phyloP scores from a whole-genome alignment of 2,329 filamentous ascomycete species.

The Didymella pomorum region DNA sequence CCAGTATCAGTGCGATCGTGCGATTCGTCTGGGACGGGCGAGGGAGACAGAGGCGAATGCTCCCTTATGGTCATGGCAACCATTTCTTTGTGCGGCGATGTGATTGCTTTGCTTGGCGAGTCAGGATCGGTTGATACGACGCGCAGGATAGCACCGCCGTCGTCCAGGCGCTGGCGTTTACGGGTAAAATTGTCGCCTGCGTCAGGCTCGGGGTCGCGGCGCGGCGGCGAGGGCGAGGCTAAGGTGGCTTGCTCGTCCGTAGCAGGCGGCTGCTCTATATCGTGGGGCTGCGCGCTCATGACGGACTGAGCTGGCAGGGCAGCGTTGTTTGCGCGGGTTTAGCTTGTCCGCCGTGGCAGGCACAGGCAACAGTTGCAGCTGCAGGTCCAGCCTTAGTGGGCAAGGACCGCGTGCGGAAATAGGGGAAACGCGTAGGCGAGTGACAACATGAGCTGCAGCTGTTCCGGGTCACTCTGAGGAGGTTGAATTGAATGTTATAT shows the following conservation, averaged over 20 bases:
- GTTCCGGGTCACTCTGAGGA: slow-evolving; percentile 4
- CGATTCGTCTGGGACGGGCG: slow-evolving; percentile 28
- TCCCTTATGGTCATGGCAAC: slow-evolving; percentile 53
- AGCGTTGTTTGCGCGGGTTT: slow-evolving; percentile 28
- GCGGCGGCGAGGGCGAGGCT: slow-evolving; percentile 42
- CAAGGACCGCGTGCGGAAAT: slow-evolving; percentile 31
- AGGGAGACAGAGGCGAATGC: slow-evolving; percentile 41
- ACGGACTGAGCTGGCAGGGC: slow-evolving; percentile 29
- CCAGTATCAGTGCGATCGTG: slow-evolving; percentile 16
- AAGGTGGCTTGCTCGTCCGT: slow-evolving; percentile 42
- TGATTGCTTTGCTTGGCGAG: slow-evolving; percentile 24
- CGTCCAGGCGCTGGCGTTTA: slow-evolving; percentile 56
- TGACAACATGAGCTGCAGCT: slow-evolving; percentile 41
- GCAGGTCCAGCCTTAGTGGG: slow-evolving; percentile 36
- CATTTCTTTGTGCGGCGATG: slow-evolving; percentile 31
- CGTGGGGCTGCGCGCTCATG: slow-evolving; percentile 47
- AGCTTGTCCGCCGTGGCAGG: slow-evolving; percentile 28
- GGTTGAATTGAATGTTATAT: slow-evolving; percentile 40
- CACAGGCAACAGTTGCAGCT: slow-evolving; percentile 35
- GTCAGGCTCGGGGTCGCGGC: slow-evolving; percentile 56
- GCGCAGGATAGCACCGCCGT: slow-evolving; percentile 44
- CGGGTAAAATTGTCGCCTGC: slow-evolving; percentile 55
- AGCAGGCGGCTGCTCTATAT: slow-evolving; percentile 46
- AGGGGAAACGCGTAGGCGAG: slow-evolving; percentile 23
- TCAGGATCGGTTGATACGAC: slow-evolving; percentile 43